Evolutionary conservation across 352 stramenopile genomes (phyloP), one percentile per base, ranked within the genome.

Genomic region (Phytophthora kernoviae): DNA sequence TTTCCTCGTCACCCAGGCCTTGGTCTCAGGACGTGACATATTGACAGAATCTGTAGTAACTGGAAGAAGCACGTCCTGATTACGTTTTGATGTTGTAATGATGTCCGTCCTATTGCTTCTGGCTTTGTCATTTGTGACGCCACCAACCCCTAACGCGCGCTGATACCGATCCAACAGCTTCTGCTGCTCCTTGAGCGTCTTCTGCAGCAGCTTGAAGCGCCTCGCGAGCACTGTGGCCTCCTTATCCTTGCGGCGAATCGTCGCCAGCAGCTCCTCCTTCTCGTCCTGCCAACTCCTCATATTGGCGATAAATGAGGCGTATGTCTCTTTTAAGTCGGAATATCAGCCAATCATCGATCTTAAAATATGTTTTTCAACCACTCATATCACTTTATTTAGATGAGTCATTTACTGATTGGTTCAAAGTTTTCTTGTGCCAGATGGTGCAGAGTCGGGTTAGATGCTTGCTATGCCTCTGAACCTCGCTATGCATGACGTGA

Each of bases 151-250:
- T 10, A 94, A 49, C 27, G 66, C 74, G 33, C 61, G 54, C 44
- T 94, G 78, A 49, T 92, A 91, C 17, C 67, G 73, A 40, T 94
- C 78, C 17, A 94, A 44, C 54, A 93, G 46, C n/a, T 74, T 65
- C 60, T 94, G 85, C 51, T 94, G 85, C 54, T 87, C 65, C 30
- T 75, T 70, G 10, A 92, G 56, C 33, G 80, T 83, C 42, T 68
- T 59, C 51, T 94, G 79, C 24, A 90, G 65, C 20, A 90, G 56
- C 52, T 85, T 81, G 56, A 90, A 89, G 26, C 78, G 70, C 52
- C 75, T 86, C 6, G 69, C 50, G 22, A 90, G 65, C 36, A 57
- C 58, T 14, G 42, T 44, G 2, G 75, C 52, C 34, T 88, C 59
- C 27, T 75, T 55, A 15, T 83, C 61, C 15, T 90, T 79, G 9